Evolutionary conservation across 2,329 filamentous ascomycete species (phyloP), one percentile per base, ranked within the genome.

Genomic region (Paraconiothyrium brasiliense): DNA sequence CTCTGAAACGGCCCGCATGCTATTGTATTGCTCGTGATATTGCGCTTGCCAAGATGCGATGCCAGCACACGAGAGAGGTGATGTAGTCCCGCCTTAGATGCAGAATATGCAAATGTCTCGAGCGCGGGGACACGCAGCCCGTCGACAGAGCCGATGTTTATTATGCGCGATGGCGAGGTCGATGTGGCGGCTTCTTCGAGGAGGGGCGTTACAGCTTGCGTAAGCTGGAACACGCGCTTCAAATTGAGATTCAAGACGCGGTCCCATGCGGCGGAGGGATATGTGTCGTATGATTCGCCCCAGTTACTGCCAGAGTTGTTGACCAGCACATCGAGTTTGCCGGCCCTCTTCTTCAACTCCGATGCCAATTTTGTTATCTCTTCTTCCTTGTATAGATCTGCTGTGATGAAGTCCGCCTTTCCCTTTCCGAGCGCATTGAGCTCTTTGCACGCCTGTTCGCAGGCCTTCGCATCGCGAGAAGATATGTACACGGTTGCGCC

Each of bases 1-100:
- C 88, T 89, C 66, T 88, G 83, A 63, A 90, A 91, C 3, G 90
- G 90, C 3, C 90, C 90, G 63, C 90, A 92, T 6, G 90, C 90
- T 59, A 93, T 78, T 3, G 88, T 87, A 73, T 93, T 93, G 64
- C 83, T 85, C 30, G 88, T 90, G 61, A 91, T 84, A 57, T 85
- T 82, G 47, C 85, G 71, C 59, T 84, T 85, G 0, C 88, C 89
- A 37, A 91, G 77, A 69, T 89, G 89, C 41, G 82, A 80, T 0
- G 89, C 87, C 11, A 92, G 78, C 72, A 91, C 89, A 58, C 88
- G 82, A 37, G 84, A 88, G 58, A 92, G 77, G 67, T 92, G 89
- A 63, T 87, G 84, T 2, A 89, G 80, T 0, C 89, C 89, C 0
- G 84, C 89, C 77, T 92, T 92, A 64, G 79, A 83, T 0, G 87